Percentiles rank a stretch among this genome's conserved stretches.
Conservation (phyloP, 305 asterid genomes). For the Fraxinus platypoda region DNA sequence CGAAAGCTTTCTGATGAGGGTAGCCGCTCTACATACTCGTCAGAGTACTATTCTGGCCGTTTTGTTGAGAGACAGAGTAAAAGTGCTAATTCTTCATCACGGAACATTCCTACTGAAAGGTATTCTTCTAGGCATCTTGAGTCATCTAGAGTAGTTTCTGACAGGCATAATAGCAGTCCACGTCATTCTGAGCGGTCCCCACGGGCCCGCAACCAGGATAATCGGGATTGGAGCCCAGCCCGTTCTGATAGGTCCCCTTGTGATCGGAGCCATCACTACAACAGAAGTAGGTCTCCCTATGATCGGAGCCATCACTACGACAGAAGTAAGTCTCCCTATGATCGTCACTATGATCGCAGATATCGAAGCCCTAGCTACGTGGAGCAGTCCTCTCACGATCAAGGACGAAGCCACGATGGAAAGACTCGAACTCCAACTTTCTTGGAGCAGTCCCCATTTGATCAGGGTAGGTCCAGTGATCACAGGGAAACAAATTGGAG, state of each 20-base stretch:
- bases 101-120: slow-evolving; percentile 67
- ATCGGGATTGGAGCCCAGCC: slow-evolving; percentile 72
- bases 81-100: slow-evolving; percentile 43
- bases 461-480: slow-evolving; percentile 49
- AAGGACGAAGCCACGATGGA: slow-evolving; percentile 55
- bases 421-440: slow-evolving; percentile 61
- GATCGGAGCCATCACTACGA: slow-evolving; percentile 47
- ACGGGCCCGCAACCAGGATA: slow-evolving; percentile 65
- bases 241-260: slow-evolving; percentile 51
- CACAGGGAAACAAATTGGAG: slow-evolving; percentile 51
- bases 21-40: slow-evolving; percentile 45
- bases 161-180: slow-evolving; percentile 68
- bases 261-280: slow-evolving; percentile 43
- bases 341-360: slow-evolving; percentile 53
- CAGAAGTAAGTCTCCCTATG: slow-evolving; percentile 65
- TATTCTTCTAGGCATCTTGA: slow-evolving; percentile 69
- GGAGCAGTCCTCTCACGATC: slow-evolving; percentile 53
- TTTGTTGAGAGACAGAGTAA: slow-evolving; percentile 52
- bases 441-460: slow-evolving; percentile 62
- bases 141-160: slow-evolving; percentile 60
- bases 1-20: slow-evolving; percentile 80
- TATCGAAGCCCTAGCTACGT: slow-evolving; percentile 44
- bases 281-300: slow-evolving; percentile 65
- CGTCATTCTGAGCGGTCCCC: slow-evolving; percentile 85
- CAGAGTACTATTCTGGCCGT: slow-evolving; percentile 64